Evolutionary conservation across 805 yeast species (phyloP), one percentile per base, ranked within the genome.

Genomic region (Candida tammaniensis): DNA sequence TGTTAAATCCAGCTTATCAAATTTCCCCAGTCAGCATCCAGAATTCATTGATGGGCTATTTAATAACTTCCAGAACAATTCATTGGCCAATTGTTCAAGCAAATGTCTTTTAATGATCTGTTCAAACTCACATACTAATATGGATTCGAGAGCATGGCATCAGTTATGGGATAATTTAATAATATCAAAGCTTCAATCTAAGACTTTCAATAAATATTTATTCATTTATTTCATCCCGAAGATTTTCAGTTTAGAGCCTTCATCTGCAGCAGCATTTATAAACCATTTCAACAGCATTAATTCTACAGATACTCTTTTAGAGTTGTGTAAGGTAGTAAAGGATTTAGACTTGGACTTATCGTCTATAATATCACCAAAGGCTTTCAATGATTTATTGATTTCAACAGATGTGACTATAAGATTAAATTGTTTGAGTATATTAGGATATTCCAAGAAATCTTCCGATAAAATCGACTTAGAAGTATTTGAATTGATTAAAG

Each of bases 1-100:
- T 21, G 14, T 21, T 15, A 16, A n/a, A n/a, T n/a, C n/a, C n/a
- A n/a, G n/a, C 11, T 15, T 21, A 33, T 7, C 7, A 7, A 8
- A 7, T 5, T 12, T 16, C 14, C 23, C 21, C 19, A 5, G 21
- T 12, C 5, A 9, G 11, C 11, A 33, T 19, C 13, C 4, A 4
- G 13, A 16, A 6, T 74, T 12, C 68, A 24, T 38, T 6, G 10
- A 14, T 44, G 3, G 59, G 59, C 7, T 69, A 83, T n/a, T 49
- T 83, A 10, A 46, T 58, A 2, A 55, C 68, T 12, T 78, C 83
- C 61, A 58, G 64, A 67, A 79, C 1, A 78, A 74, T 44, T 73
- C 86, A 0, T 52, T 86, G 36, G 81, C 93, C 0, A 83, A 78
- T 40, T 72, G 82, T 3, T 67, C 78, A 13, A 80, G 84, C n/a